phyloP scores from a whole-genome alignment of 306 rosid genomes.

The Abrus pulchellus region DNA sequence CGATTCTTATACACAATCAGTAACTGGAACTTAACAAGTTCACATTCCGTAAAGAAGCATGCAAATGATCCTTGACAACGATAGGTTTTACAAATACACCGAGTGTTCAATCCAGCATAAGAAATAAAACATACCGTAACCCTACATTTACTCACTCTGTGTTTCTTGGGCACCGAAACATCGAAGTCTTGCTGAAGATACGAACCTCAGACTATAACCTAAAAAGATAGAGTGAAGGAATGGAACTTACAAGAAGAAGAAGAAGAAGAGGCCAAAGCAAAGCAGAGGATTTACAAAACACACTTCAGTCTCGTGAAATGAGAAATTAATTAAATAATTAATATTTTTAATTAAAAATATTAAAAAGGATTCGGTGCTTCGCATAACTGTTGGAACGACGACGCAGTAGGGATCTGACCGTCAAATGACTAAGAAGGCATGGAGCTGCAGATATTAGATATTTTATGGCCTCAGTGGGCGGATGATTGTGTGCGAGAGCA shows the following conservation, averaged over 20 bases:
- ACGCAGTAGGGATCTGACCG: conserved; percentile 34
- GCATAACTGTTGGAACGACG: conserved; percentile 4
- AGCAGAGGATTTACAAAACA: neutral
- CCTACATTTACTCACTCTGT: conserved; percentile 43
- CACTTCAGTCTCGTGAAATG: conserved; percentile 26
- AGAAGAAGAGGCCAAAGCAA: neutral
- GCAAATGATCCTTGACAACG: conserved; percentile 23
- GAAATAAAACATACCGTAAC: conserved; percentile 30
- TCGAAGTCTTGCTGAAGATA: conserved; percentile 27
- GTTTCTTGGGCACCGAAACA: conserved; percentile 37
- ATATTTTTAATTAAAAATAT: conserved; percentile 1
- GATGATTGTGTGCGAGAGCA: neutral
- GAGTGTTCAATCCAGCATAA: conserved; percentile 19
- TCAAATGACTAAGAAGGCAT: neutral
- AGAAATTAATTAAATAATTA: conserved; percentile 39
- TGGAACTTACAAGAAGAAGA: conserved; percentile 20
- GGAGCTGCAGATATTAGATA: neutral
- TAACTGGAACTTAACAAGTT: neutral
- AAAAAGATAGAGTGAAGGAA: conserved; percentile 45
- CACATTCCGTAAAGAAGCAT: conserved; percentile 38
- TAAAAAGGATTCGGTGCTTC: conserved; percentile 12
- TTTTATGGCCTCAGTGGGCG: too few relatives aligned
- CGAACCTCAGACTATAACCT: conserved; percentile 54
- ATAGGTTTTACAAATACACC: neutral
- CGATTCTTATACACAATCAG: neutral